A percentile compares a stretch with the other conserved stretches of the same genome.
Conservation (phyloP, 176 grass and related monocot genomes). For the Juncus effusus region DNA sequence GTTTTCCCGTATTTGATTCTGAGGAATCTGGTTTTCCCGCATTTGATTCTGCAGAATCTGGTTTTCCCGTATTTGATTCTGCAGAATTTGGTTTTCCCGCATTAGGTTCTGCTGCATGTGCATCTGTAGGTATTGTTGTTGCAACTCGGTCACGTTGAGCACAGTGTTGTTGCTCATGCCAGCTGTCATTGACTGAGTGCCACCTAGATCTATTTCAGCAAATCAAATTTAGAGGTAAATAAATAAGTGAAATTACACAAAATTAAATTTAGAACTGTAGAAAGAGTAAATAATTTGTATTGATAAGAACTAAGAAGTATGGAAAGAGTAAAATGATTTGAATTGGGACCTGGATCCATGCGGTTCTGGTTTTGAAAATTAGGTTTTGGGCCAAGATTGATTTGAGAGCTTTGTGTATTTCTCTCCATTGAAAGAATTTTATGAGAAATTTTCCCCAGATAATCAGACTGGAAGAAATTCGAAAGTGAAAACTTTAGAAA, state of each 20-base stretch:
- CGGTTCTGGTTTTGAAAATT: conserved; percentile 12
- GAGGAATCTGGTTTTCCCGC: too few species aligned
- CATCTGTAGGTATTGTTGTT: too few species aligned
- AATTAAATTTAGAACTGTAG: background rate
- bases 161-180: too few species aligned
- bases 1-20: too few species aligned
- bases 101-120: too few species aligned
- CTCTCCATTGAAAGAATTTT: conserved; percentile 69
- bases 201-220: background rate
- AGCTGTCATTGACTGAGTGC: background rate
- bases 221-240: background rate
- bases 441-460: conserved; percentile 81
- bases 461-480: conserved; percentile 56
- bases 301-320: conserved; percentile 33
- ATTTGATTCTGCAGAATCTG: too few species aligned
- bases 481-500: conserved; percentile 27
- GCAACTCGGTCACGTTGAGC: too few species aligned
- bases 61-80: too few species aligned
- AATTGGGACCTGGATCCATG: conserved; percentile 45
- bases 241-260: conserved; percentile 22
- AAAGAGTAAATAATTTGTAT: too few species aligned
- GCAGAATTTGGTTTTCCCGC: too few species aligned
- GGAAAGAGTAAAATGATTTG: conserved; percentile 41
- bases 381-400: background rate
- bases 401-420: conserved; percentile 6